These are phyloP conservation scores for Parietaria judaica DNA, from an alignment of 306 rosid genomes.

Conservation along the genomic window DNA sequence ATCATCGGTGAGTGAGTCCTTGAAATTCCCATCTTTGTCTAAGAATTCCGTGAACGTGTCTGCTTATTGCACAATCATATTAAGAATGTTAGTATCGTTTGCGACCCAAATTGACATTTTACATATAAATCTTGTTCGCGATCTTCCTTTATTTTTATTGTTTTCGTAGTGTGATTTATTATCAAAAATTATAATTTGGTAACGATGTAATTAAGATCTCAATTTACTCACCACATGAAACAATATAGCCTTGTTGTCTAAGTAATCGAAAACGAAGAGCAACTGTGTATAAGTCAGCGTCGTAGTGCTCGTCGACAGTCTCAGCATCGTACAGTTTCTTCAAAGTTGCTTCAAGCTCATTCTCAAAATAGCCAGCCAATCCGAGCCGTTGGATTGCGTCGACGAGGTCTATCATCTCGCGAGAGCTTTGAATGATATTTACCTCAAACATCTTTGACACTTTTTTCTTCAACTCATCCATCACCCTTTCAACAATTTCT, in stretches of 20 bases:
- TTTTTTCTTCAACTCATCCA: conserved; percentile 22
- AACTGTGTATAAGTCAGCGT: conserved; percentile 12
- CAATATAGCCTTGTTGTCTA: conserved; percentile 30
- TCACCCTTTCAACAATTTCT: not conserved
- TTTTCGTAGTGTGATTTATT: no score
- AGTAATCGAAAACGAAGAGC: conserved; percentile 39
- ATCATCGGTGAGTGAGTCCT: not conserved
- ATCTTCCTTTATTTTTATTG: no score
- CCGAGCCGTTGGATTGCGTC: conserved; percentile 24
- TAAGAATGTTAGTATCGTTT: no score
- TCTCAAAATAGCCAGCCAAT: conserved; percentile 29
- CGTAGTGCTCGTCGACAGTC: not conserved
- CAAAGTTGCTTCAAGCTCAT: conserved; percentile 23
- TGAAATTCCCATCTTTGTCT: conserved; percentile 5
- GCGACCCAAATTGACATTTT: no score
- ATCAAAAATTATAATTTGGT: no score
- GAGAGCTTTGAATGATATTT: not conserved
- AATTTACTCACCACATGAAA: conserved; percentile 21
- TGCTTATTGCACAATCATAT: not conserved
- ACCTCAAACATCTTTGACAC: conserved; percentile 17
- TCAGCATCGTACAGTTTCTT: conserved; percentile 3
- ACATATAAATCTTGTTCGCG: no score
- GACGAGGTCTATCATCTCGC: conserved; percentile 17
- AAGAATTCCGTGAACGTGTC: conserved; percentile 14
- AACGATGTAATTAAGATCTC: not conserved